Evolutionary conservation across 2,329 filamentous ascomycete species (phyloP).

Genomic region (Colletotrichum paranaense): DNA sequence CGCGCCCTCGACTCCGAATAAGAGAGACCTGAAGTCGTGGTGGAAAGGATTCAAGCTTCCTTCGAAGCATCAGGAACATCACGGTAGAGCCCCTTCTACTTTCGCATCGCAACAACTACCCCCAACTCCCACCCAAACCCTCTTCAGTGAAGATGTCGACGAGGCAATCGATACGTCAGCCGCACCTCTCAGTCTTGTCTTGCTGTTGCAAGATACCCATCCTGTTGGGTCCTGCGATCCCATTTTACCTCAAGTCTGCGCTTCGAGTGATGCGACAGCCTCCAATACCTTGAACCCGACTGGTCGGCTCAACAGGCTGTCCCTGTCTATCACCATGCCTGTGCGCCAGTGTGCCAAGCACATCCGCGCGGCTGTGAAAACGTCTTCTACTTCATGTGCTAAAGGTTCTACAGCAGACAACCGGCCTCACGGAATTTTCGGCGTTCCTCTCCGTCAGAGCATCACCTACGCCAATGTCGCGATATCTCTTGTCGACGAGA

Average conservation of each 20-base stretch:
- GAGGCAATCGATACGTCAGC: slow-evolving; percentile 23
- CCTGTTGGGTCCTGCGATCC: background rate
- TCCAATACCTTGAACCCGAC: background rate
- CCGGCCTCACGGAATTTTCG: slow-evolving; percentile 84
- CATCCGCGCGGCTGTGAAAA: slow-evolving; percentile 24
- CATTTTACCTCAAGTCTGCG: slow-evolving; percentile 11
- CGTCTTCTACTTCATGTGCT: slow-evolving; percentile 38
- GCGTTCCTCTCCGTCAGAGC: slow-evolving; percentile 90
- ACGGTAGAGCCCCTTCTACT: slow-evolving; percentile 61
- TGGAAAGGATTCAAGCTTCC: slow-evolving; percentile 94
- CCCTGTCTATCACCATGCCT: slow-evolving; percentile 28
- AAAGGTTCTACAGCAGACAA: slow-evolving; percentile 49
- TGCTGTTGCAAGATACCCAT: slow-evolving; percentile 33
- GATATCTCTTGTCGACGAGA: slow-evolving; percentile 92
- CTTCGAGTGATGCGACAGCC: slow-evolving; percentile 37
- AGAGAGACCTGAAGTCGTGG: slow-evolving; percentile 92
- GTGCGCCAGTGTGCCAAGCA: slow-evolving; percentile 31
- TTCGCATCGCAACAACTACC: slow-evolving; percentile 23
- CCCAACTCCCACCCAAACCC: slow-evolving; percentile 13
- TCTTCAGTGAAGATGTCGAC: slow-evolving; percentile 36
- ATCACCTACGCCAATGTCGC: slow-evolving; percentile 98
- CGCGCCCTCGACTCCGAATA: slow-evolving; percentile 77
- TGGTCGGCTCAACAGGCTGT: slow-evolving; percentile 27
- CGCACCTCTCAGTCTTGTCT: slow-evolving; percentile 21
- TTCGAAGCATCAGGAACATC: slow-evolving; percentile 65